A percentile compares a stretch with the other conserved stretches of the same genome.
phyloP scores from a whole-genome alignment of 805 yeast genomes.

The Wickerhamiella hasegawae region DNA sequence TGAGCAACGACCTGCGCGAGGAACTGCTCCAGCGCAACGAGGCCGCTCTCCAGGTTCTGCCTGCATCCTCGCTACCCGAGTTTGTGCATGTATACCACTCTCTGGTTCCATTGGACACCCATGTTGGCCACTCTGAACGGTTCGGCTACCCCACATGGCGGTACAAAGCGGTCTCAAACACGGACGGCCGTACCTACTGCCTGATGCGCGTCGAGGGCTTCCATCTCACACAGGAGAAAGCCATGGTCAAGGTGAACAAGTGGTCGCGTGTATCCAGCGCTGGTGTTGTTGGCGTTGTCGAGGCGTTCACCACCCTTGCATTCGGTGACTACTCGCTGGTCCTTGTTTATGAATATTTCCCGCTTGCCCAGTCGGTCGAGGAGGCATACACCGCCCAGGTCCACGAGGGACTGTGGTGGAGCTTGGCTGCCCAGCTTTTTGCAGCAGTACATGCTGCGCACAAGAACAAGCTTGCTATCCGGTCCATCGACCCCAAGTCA shows the following conservation, averaged over 20 bases:
- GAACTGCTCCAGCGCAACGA: slow-evolving; percentile 56
- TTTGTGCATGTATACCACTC: slow-evolving; percentile 73
- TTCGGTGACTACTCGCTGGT: slow-evolving; percentile 70
- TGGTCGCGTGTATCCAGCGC: slow-evolving; percentile 47
- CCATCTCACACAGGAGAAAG: slow-evolving; percentile 37
- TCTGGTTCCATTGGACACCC: slow-evolving; percentile 60
- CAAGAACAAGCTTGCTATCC: slow-evolving; percentile 42
- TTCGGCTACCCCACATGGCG: slow-evolving; percentile 45
- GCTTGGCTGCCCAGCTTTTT: slow-evolving; percentile 56
- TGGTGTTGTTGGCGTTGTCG: slow-evolving; percentile 50
- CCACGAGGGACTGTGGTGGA: slow-evolving; percentile 59
- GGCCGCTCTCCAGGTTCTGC: slow-evolving; percentile 56
- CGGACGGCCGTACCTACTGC: slow-evolving; percentile 63
- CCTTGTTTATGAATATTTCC: slow-evolving; percentile 72
- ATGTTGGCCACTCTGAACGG: slow-evolving; percentile 12
- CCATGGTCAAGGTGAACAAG: slow-evolving; percentile 41
- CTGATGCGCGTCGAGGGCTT: slow-evolving; percentile 56
- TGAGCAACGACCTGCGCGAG: slow-evolving; percentile 59
- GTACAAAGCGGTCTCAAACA: slow-evolving; percentile 66
- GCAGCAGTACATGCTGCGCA: slow-evolving; percentile 58
- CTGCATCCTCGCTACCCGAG: slow-evolving; percentile 49
- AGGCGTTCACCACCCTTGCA: slow-evolving; percentile 74
- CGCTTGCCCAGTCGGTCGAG: slow-evolving; percentile 51
- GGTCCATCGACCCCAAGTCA: slow-evolving; percentile 45
- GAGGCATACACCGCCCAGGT: slow-evolving; percentile 42